Evolutionary conservation across 2,329 filamentous ascomycete genomes (phyloP), one percentile per base, ranked within the genome.

Genomic region (Mariannaea elegans): DNA sequence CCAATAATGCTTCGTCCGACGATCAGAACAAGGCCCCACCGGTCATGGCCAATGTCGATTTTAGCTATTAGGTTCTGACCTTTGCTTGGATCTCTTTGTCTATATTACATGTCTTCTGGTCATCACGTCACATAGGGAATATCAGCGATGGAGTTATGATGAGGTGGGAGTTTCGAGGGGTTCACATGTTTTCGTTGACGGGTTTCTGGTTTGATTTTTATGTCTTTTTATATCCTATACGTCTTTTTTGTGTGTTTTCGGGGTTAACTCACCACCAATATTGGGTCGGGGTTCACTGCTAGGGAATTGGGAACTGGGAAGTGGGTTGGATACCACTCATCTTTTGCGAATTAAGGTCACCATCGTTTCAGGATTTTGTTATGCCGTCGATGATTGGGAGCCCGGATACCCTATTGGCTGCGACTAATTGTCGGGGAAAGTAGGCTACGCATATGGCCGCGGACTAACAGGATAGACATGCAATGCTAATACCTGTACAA

Each of bases 21-120:
- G 80, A 83, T 68, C 82, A 87, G 80, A 77, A 81, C 78, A 77
- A 81, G 62, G 66, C 71, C 18, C 66, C 84, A 66, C 79, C 84
- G 36, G 78, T 83, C 62, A 78, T 89, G 76, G 85, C 83, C 60
- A 81, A 84, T 71, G 83, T 89, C 66, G 85, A 89, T 75, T 85
- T 89, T 64, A 87, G 82, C 73, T 88, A 88, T 68, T 89, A 78
- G 83, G 61, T 57, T 18, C 18, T 31, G 32, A 51, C 44, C 55
- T 48, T 27, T 44, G 31, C 23, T 56, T 54, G 57, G 53, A 49
- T 67, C 45, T 62, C 61, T 66, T 68, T 70, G 65, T 72, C 63
- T 72, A 70, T 67, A 68, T 63, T 64, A 65, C 61, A 52, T 66
- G 57, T 65, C 50, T 65, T 70, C 63, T 61, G 55, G 59, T 56